Evolutionary conservation across 2,329 filamentous ascomycete genomes (phyloP).

Genomic region (Dactylellina cionopaga): DNA sequence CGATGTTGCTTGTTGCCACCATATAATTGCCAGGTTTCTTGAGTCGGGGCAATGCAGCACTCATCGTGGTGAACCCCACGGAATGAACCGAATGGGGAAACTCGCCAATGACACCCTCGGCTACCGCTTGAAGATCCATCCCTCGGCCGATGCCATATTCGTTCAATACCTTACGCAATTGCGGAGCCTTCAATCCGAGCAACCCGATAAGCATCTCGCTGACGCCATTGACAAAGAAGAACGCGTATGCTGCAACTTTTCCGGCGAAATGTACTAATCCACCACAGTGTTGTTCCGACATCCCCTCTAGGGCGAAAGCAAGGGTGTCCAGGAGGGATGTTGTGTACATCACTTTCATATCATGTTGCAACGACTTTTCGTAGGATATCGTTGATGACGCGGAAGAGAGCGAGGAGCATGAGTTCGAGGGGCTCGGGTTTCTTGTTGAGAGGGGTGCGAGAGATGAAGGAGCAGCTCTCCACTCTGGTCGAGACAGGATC

Average conservation of each 20-base stretch:
- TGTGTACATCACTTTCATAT: slow-evolving; percentile 85
- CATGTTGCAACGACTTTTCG: slow-evolving; percentile 82
- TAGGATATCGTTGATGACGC: slow-evolving; percentile 75
- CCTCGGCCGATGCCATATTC: slow-evolving; percentile 73
- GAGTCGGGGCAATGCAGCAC: slow-evolving; percentile 69
- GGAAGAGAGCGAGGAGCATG: slow-evolving; percentile 65
- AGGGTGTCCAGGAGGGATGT: slow-evolving; percentile 85
- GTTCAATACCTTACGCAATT: slow-evolving; percentile 76
- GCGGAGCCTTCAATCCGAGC: slow-evolving; percentile 76
- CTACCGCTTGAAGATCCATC: slow-evolving; percentile 57
- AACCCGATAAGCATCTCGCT: slow-evolving; percentile 83
- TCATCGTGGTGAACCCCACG: slow-evolving; percentile 72
- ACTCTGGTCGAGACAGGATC: slow-evolving; percentile 89
- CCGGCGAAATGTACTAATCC: slow-evolving; percentile 85
- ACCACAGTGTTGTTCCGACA: slow-evolving; percentile 76
- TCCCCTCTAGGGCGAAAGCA: slow-evolving; percentile 85
- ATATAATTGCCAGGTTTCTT: slow-evolving; percentile 67
- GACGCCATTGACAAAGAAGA: slow-evolving; percentile 89
- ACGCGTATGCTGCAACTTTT: slow-evolving; percentile 90
- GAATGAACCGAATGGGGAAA: slow-evolving; percentile 66
- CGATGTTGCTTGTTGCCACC: slow-evolving; percentile 66
- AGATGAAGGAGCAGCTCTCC: slow-evolving; percentile 77
- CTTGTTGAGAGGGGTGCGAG: slow-evolving; percentile 72
- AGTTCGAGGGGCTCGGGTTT: slow-evolving; percentile 61
- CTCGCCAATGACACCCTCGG: slow-evolving; percentile 59